Conservation (phyloP, 1,284 basidiomycete genomes). For the Malassezia dermatis region DNA sequence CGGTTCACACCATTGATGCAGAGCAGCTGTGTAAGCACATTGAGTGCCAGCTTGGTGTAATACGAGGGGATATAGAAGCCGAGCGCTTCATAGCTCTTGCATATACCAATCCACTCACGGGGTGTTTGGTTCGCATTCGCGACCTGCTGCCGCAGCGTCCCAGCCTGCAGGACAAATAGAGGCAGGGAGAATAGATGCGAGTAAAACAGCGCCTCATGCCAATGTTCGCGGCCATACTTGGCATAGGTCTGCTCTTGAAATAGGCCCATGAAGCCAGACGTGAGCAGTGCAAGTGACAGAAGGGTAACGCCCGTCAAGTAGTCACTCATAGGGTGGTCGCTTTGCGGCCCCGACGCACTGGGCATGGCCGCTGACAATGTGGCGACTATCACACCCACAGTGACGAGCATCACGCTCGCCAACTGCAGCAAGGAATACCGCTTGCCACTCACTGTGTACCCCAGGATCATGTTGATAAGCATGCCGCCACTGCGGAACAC, state of each 20-base stretch:
- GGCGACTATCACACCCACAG: constrained; percentile 67
- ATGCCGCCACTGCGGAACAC: constrained; percentile 86
- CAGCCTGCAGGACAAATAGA: constrained; percentile 52
- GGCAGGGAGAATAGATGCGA: constrained; percentile 60
- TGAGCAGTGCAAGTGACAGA: constrained; percentile 63
- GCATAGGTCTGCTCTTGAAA: constrained; percentile 72
- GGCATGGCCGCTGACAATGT: constrained; percentile 54
- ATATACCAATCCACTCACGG: constrained; percentile 24
- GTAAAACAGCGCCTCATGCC: constrained; percentile 88
- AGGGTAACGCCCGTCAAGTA: constrained; percentile 67
- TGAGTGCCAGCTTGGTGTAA: constrained; percentile 58
- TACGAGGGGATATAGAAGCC: constrained; percentile 55
- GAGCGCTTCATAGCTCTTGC: background rate
- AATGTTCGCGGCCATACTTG: constrained; percentile 58
- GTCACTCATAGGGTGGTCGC: constrained; percentile 29
- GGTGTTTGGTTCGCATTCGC: constrained; percentile 26
- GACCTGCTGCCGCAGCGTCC: constrained; percentile 17
- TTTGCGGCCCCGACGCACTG: background rate
- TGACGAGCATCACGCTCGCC: constrained; percentile 65
- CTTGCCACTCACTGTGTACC: constrained; percentile 55
- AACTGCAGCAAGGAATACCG: constrained; percentile 45
- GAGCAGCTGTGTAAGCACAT: constrained; percentile 72
- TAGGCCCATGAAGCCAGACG: constrained; percentile 72
- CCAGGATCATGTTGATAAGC: constrained; percentile 66
- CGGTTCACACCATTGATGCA: constrained; percentile 85